Evolutionary conservation across 768 basidiomycete genomes (phyloP), one percentile per base, ranked within the genome.

Genomic region (Peribolospora baueri): DNA sequence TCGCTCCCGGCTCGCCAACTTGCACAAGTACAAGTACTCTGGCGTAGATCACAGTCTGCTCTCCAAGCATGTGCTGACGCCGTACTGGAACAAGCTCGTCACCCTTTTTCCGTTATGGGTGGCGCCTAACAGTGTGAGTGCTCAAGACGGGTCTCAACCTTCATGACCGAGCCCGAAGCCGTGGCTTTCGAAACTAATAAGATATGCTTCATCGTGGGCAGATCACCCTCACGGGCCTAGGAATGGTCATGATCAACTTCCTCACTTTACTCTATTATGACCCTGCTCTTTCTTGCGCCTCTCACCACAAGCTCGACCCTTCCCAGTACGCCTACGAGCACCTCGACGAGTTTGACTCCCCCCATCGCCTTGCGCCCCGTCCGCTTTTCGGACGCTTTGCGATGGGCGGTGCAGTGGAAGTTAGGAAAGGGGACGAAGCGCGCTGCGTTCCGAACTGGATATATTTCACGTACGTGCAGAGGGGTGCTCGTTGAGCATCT

Each of bases 141-240:
- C 25, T 25, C 25, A 25, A 25, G 25, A 25, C 25, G 25, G 1
- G 25, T 25, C 25, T 25, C 25, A 25, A 25, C 25, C 25, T 25
- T 25, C 25, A 25, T 25, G 25, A 25, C 25, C 25, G 25, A 25
- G 25, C 25, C 25, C 25, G 25, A 25, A 25, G 25, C 25, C 1
- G 25, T 25, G 25, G 25, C 25, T 25, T 25, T 25, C 25, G 25
- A 25, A 25, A 25, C 25, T 25, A 1, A 25, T 25, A 25, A 10
- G 38, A 36, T 38, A 11, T n/a, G 8, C 37, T 50, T 51, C 46
- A n/a, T 37, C 13, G 9, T n/a, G n/a, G 7, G n/a, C 55, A 93
- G 88, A 91, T 95, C 62, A 95, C 88, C 1, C 73, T 90, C 38
- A 76, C 79, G 0, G 93, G 93, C 14, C 75, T 95, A 1, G 68